A percentile compares a stretch with the other conserved stretches of the same genome.
Conservation (phyloP, 345 rosid genomes). For the Pistacia vera region DNA sequence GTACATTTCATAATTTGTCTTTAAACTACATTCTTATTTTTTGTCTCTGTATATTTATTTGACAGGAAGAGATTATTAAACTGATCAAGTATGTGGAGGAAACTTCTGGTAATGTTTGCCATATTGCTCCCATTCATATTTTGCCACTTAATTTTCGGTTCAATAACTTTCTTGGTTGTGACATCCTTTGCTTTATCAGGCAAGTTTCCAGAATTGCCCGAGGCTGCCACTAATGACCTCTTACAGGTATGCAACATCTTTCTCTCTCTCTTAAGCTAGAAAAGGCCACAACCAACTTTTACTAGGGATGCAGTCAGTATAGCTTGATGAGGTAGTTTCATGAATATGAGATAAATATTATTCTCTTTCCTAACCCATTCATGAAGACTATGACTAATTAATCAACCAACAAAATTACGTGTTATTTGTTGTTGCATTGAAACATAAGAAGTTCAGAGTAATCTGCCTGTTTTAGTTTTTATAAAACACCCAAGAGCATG, state of each 20-base stretch:
- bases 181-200: conserved; percentile 44
- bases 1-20: neutral
- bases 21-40: neutral
- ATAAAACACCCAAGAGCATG: no score
- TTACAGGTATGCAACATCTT: conserved; percentile 50
- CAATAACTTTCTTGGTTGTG: conserved; percentile 20
- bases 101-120: conserved; percentile 60
- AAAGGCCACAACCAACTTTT: conserved; percentile 6
- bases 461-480: no score
- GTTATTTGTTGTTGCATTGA: neutral
- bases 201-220: conserved; percentile 63
- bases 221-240: conserved; percentile 50
- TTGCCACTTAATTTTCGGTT: neutral
- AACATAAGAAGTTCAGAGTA: no score
- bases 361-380: neutral
- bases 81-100: conserved; percentile 81
- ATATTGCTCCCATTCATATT: neutral
- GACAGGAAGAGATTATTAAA: conserved; percentile 92
- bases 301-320: neutral
- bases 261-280: conserved; percentile 4
- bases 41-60: conserved; percentile 25
- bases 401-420: neutral
- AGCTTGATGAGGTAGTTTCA: neutral
- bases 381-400: no score
- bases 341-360: neutral